These are phyloP conservation scores for Calonectria crousiana DNA, from an alignment of 2,329 filamentous ascomycete genomes.

Conservation along the genomic window DNA sequence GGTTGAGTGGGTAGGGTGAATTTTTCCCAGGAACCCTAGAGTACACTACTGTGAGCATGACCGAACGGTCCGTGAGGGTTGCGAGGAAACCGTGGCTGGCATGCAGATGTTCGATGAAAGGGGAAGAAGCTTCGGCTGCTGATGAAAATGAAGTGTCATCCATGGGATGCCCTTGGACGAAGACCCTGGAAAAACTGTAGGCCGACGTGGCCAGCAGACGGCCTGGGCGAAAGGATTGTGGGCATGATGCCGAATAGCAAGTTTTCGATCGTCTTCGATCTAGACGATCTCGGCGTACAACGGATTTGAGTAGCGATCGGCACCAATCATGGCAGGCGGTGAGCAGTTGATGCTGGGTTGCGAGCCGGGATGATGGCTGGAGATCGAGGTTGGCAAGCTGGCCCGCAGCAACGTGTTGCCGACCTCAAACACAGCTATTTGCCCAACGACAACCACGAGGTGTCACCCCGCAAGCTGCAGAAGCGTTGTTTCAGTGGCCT, in stretches of 20 bases:
- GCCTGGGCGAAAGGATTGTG: constrained; percentile 28
- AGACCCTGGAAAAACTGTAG: constrained; percentile 34
- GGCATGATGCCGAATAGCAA: constrained; percentile 37
- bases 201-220: constrained; percentile 38
- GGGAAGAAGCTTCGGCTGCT: constrained; percentile 22
- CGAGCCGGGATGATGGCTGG: constrained; percentile 43
- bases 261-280: constrained; percentile 25
- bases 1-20: constrained; percentile 32
- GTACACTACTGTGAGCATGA: constrained; percentile 20
- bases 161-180: constrained; percentile 43
- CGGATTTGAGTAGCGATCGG: constrained; percentile 31
- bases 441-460: constrained; percentile 13
- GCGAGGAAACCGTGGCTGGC: constrained; percentile 23
- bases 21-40: constrained; percentile 28
- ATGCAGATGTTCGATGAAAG: constrained; percentile 28
- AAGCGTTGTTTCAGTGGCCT: constrained; percentile 6
- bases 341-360: constrained; percentile 22
- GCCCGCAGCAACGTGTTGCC: constrained; percentile 31
- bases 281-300: constrained; percentile 35
- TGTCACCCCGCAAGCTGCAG: constrained; percentile 5
- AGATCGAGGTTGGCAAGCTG: constrained; percentile 39
- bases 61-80: constrained; percentile 19
- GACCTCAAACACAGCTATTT: constrained; percentile 11
- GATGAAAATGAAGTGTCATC: neutral
- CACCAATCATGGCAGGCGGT: constrained; percentile 34